Percentiles rank a stretch among this genome's conserved stretches.
Conservation (phyloP, 202 grass and related monocot species). For the Dendrocalamus latiflorus region DNA sequence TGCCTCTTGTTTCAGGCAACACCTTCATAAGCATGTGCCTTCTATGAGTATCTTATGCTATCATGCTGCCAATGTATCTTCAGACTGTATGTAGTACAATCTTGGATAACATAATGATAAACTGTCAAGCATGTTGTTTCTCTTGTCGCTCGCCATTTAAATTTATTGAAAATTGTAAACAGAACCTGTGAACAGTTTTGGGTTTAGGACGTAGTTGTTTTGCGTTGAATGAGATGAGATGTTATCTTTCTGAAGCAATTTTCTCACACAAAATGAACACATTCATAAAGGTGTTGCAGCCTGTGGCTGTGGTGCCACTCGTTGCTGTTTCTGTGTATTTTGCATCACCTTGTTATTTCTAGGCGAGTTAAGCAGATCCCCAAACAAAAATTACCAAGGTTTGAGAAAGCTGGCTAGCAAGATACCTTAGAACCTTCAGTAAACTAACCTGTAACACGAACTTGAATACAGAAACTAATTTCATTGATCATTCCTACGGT, state of each 20-base stretch:
- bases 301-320: background rate
- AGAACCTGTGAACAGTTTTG: background rate
- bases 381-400: background rate
- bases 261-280: background rate
- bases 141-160: background rate
- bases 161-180: background rate
- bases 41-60: background rate
- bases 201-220: background rate
- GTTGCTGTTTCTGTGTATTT: background rate
- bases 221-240: too few relatives aligned
- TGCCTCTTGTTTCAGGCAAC: conserved; percentile 19
- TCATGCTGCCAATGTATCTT: background rate
- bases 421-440: background rate
- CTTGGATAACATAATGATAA: conserved; percentile 12
- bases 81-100: background rate
- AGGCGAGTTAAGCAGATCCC: background rate
- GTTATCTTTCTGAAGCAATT: background rate
- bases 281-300: background rate
- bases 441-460: background rate
- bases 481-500: too few relatives aligned
- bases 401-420: background rate
- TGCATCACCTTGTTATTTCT: background rate
- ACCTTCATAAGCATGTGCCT: background rate
- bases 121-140: background rate
- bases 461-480: too few relatives aligned